A percentile compares a stretch with the other conserved stretches of the same genome.
phyloP scores from a whole-genome alignment of 768 basidiomycete species.

The Neoboletus magnificus region DNA sequence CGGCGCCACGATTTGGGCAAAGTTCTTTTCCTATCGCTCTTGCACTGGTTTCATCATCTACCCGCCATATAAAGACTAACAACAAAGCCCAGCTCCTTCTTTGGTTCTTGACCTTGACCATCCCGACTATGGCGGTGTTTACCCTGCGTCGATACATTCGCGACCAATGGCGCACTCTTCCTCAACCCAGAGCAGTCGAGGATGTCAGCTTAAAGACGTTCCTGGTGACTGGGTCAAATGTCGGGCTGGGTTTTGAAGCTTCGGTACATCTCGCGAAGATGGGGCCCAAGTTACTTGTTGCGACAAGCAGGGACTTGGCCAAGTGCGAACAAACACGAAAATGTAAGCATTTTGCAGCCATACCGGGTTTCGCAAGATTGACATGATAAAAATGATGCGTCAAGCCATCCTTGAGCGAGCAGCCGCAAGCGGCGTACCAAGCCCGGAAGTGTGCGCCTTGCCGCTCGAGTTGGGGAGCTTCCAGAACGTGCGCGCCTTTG shows the following conservation, averaged over 20 bases:
- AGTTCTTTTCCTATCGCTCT: no score
- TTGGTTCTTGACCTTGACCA: neutral
- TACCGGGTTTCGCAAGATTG: neutral
- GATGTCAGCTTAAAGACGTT: slow-evolving; percentile 47
- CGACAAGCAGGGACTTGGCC: slow-evolving; percentile 31
- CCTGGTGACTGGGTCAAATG: slow-evolving; percentile 51
- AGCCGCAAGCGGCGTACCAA: neutral
- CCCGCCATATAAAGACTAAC: neutral
- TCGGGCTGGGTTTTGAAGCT: slow-evolving; percentile 34
- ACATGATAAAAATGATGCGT: neutral
- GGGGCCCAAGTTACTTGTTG: slow-evolving; percentile 30
- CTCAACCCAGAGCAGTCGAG: slow-evolving; percentile 8
- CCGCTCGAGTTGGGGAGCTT: slow-evolving; percentile 35
- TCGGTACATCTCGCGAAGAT: slow-evolving; percentile 32
- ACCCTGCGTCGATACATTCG: slow-evolving; percentile 14
- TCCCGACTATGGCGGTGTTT: slow-evolving; percentile 12
- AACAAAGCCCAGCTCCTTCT: neutral
- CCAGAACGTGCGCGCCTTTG: slow-evolving; percentile 32
- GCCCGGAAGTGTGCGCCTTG: slow-evolving; percentile 26
- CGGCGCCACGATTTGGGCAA: no score
- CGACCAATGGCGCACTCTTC: slow-evolving; percentile 25
- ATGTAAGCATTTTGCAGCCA: slow-evolving; percentile 10
- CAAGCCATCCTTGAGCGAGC: slow-evolving; percentile 19
- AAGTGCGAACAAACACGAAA: slow-evolving; percentile 24
- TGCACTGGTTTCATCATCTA: neutral